Base-by-base conservation (phyloP, 768 basidiomycete genomes). In the Exidia glandulosa region DNA sequence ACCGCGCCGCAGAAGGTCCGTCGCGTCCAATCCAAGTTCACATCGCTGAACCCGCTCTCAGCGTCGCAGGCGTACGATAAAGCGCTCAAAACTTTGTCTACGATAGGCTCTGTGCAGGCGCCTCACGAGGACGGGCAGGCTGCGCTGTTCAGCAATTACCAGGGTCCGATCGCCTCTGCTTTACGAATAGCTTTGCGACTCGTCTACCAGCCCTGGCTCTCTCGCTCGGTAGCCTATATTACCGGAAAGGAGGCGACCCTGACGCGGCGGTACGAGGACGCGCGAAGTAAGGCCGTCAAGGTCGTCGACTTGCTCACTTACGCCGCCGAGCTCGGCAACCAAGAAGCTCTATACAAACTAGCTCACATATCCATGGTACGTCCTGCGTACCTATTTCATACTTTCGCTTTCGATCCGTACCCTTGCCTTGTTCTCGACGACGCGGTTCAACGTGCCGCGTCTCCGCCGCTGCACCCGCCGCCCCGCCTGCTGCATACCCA, bases 221-320 rank as follows among this genome's bases (percentile, higher is more conserved):
- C 82, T 41, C 75, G 74, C 29, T 71, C 77, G 55, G 64, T 81
- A 34, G 66, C 71, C 45, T 76, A 70, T 60, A 73, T 72, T 61
- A 67, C 74, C 41, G n/a, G n/a, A n/a, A n/a, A n/a, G n/a, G 76
- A 77, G 59, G 73, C 73, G 14, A 57, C 58, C 48, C 55, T 58
- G 25, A 58, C 57, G 23, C 50, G 63, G 3, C 58, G 58, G 9
- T 34, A 36, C 34, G 88, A 89, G 50, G 88, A 90, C 62, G 70
- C 82, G 64, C 77, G 74, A 25, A 77, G 81, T 2, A 88, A 87
- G 66, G 85, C 88, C 10, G 83, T 90, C 68, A 92, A 91, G 69
- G 88, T 89, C 33, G 67, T 92, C 14, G 89, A 91, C 66, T 69
- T 94, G 12, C 73, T 94, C 32, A 81, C 90, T 61, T 87, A 90